phyloP scores from a whole-genome alignment of 1,284 basidiomycete species.

The Cryptococcus sp. region DNA sequence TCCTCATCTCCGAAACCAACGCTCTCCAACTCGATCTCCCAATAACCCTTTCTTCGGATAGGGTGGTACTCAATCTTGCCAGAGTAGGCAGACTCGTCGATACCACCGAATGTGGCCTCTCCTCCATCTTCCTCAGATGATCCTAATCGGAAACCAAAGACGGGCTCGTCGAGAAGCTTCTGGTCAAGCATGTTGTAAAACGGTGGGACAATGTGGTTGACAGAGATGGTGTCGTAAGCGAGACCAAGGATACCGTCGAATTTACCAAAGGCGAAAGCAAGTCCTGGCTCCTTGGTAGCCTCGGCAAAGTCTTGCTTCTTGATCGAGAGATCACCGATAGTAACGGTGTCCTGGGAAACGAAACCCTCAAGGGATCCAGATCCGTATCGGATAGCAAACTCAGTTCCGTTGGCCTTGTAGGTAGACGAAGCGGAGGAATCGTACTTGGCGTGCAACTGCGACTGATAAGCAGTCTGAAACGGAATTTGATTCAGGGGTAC shows the following conservation, averaged over 20 bases:
- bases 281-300: slow-evolving; percentile 92
- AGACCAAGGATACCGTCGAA: slow-evolving; percentile 96
- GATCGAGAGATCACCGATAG: slow-evolving; percentile 80
- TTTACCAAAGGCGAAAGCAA: slow-evolving; percentile 92
- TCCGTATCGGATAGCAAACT: slow-evolving; percentile 92
- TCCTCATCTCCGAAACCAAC: slow-evolving; percentile 78
- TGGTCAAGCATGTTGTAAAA: slow-evolving; percentile 93
- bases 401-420: slow-evolving; percentile 86
- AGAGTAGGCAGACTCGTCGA: slow-evolving; percentile 72
- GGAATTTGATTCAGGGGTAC: slow-evolving; percentile 9
- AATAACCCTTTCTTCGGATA: slow-evolving; percentile 93
- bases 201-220: slow-evolving; percentile 89
- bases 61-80: slow-evolving; percentile 87
- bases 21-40: slow-evolving; percentile 92
- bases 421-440: slow-evolving; percentile 77
- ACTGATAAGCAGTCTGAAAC: neutral
- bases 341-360: slow-evolving; percentile 78
- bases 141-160: slow-evolving; percentile 95
- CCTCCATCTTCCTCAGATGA: slow-evolving; percentile 83
- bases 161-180: slow-evolving; percentile 72
- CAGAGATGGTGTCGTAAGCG: slow-evolving; percentile 87
- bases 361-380: slow-evolving; percentile 96
- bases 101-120: slow-evolving; percentile 88
- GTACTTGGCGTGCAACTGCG: slow-evolving; percentile 78
- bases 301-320: slow-evolving; percentile 87